phyloP scores from a whole-genome alignment of 2,329 filamentous ascomycete species.

The Fusarium solani-melongenae region DNA sequence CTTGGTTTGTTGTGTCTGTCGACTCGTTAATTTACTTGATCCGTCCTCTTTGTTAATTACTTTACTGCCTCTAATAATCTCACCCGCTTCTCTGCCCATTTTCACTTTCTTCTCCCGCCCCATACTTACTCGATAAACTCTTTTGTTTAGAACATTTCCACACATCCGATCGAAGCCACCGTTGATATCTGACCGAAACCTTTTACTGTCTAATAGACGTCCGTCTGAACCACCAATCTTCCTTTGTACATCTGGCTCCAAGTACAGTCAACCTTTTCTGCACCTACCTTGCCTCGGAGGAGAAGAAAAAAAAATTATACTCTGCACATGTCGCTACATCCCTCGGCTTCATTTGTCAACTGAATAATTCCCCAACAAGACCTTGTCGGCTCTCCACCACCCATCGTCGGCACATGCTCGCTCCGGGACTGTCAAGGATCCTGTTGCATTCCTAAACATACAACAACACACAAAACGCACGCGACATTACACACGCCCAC shows the following conservation, averaged over 20 bases:
- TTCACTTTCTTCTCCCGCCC: slow-evolving; percentile 4
- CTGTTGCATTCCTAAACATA: slow-evolving; percentile 42
- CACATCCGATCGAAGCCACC: background rate
- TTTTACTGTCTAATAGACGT: background rate
- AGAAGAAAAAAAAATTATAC: background rate
- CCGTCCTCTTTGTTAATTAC: background rate
- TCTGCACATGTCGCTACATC: slow-evolving; percentile 26
- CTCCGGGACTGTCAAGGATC: slow-evolving; percentile 31
- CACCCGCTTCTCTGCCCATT: slow-evolving; percentile 6
- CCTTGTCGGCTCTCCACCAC: slow-evolving; percentile 28
- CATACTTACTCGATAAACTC: background rate
- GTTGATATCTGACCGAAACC: slow-evolving; percentile 1
- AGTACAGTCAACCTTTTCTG: background rate
- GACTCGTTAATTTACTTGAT: background rate
- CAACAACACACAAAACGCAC: slow-evolving; percentile 35
- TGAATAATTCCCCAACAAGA: slow-evolving; percentile 26
- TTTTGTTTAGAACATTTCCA: background rate
- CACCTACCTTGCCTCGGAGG: slow-evolving; percentile 18
- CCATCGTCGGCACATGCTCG: slow-evolving; percentile 30
- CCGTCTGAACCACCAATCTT: background rate
- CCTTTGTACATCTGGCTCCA: slow-evolving; percentile 13
- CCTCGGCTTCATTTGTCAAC: slow-evolving; percentile 17
- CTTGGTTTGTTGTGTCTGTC: background rate
- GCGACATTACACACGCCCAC: slow-evolving; percentile 15
- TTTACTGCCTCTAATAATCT: slow-evolving; percentile 8